A percentile compares a stretch with the other conserved stretches of the same genome.
Conservation (phyloP, 768 basidiomycete species). For the Arthromyces matolae region DNA sequence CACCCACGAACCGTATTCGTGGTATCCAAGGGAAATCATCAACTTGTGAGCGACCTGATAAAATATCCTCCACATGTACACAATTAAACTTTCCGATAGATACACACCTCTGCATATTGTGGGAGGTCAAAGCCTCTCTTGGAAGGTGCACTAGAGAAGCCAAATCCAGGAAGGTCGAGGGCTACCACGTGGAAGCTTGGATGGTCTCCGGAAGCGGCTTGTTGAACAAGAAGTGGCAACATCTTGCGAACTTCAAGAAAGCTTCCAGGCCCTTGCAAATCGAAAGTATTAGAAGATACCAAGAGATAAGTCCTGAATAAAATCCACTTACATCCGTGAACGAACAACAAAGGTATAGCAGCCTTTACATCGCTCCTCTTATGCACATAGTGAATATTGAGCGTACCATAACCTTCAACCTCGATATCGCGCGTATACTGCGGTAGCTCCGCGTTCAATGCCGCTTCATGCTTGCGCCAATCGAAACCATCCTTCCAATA, state of each 20-base stretch:
- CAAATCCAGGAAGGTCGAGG: slow-evolving; percentile 54
- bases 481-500: too few species aligned
- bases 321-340: slow-evolving; percentile 48
- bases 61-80: too few species aligned
- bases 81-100: too few species aligned
- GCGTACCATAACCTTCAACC: slow-evolving; percentile 40
- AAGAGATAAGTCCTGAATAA: too few species aligned
- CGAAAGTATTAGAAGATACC: not conserved
- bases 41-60: slow-evolving; percentile 43
- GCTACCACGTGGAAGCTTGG: slow-evolving; percentile 66
- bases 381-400: slow-evolving; percentile 56
- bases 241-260: slow-evolving; percentile 57
- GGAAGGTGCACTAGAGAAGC: slow-evolving; percentile 53
- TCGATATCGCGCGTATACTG: slow-evolving; percentile 52
- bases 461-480: slow-evolving; percentile 47
- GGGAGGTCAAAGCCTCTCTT: slow-evolving; percentile 45
- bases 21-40: slow-evolving; percentile 45
- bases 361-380: slow-evolving; percentile 38
- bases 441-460: slow-evolving; percentile 50
- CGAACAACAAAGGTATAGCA: slow-evolving; percentile 42
- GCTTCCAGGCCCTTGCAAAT: slow-evolving; percentile 16
- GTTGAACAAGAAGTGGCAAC: slow-evolving; percentile 46
- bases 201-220: slow-evolving; percentile 34
- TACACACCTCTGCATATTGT: slow-evolving; percentile 51
- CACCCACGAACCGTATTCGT: slow-evolving; percentile 38